Evolutionary conservation across 345 rosid genomes (phyloP), one percentile per base, ranked within the genome.

Genomic region (Populus tremula): DNA sequence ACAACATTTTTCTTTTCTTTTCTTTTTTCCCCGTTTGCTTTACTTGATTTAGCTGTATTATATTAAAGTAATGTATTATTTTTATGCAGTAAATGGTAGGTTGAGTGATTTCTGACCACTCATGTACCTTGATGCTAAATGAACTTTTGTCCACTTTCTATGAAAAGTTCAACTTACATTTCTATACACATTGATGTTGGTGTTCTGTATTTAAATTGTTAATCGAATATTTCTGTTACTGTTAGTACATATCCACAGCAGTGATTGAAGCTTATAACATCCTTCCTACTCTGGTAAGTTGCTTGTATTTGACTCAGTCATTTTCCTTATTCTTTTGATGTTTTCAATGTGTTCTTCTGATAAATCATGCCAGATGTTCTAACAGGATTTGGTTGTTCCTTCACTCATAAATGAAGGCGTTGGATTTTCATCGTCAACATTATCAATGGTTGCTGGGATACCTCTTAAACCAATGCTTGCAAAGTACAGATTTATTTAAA

Each of bases 391-490:
- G 80, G 73, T 94, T 77, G 82, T 94, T 77, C 97, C 96, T 77
- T 84, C 87, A 21, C 87, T 92, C 43, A 81, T 94, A 87, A 87
- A 81, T 25, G 83, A 89, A 76, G 91, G 92, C 82, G 73, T 90
- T 84, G 87, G 79, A 29, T 94, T 94, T 85, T 87, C 98, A 64
- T 78, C 94, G 33, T 88, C 94, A 29, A 78, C 87, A 43, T 83
- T 92, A 81, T 92, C 97, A 10, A 94, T 92, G 93, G 82, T 84
- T 80, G 93, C 94, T 7, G 96, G 96, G 79, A 79, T 90, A 77
- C 97, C 98, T 80, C 89, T 94, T 23, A 92, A 91, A 88, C 97
- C 96, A 59, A 92, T 94, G 97, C 98, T 94, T 69, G 97, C 97
- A 78, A 92, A 88, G 98, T 94, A 91, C 70, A 74, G 71, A 47